Evolutionary conservation across 305 asterid genomes (phyloP), one percentile per base, ranked within the genome.

Genomic region (Fraxinus sp.): DNA sequence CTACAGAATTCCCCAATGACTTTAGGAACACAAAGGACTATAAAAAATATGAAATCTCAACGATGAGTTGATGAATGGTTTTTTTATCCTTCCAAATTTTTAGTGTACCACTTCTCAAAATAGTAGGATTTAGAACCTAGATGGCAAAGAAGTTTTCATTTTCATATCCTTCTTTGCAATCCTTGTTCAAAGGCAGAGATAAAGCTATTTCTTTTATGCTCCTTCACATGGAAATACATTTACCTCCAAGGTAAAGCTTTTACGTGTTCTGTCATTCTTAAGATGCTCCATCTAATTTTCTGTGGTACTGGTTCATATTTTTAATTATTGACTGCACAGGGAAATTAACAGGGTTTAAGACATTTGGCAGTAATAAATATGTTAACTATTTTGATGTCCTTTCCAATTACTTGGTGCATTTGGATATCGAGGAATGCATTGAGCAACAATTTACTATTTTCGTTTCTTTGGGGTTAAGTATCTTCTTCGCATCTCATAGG

Each of bases 1-100:
- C 98, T 94, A 83, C 37, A 84, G 24, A 55, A 66, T 32, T 81
- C 70, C 74, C 62, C 74, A 77, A 78, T 33, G 16, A 77, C 7
- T 46, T 83, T 80, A 77, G 62, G 24, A 76, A 77, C 36, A 59
- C 24, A 79, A 5, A 57, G 18, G 37, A 81, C 77, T 18, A 73
- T 35, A 72, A 16, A 79, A 73, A 64, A 76, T 70, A 52, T 2
- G 79, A 81, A 52, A 33, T 80, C 26, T 33, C 64, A 59, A 83
- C 22, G 57, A 75, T 6, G 30, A 24, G 77, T 64, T 46, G 73
- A 75, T 13, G 24, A 13, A 70, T 71, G 24, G 36, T 32, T 71
- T 71, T 71, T n/a, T 71, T 16, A 16, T 32, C 39, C 75, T 33
- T 71, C 22, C 37, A 30, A 71, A 71, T 71, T 35, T 73, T 73